phyloP scores from a whole-genome alignment of 192 early-diverging fungal genomes.

The Mortierella hygrophila region DNA sequence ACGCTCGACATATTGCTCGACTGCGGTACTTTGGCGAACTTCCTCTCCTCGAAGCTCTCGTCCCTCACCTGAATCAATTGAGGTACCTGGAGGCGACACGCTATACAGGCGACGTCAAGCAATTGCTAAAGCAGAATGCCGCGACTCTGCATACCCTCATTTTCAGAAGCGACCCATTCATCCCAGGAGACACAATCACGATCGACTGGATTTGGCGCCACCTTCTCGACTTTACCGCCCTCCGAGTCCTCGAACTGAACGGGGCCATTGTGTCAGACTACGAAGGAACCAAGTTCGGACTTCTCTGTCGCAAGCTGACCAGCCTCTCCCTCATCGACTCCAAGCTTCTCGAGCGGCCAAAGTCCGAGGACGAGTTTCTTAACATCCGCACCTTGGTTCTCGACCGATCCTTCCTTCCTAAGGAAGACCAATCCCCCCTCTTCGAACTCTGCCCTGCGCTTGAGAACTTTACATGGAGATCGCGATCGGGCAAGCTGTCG shows the following conservation, averaged over 20 bases:
- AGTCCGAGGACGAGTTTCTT: conserved; percentile 15
- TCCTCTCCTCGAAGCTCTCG: neutral
- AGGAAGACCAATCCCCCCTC: neutral
- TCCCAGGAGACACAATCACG: conserved; percentile 7
- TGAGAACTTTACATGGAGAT: conserved; percentile 27
- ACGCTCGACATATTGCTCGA: conserved; percentile 10
- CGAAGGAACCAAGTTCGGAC: conserved; percentile 9
- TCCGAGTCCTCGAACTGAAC: conserved; percentile 11
- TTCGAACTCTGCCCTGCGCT: conserved; percentile 23
- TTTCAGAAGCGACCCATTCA: conserved; percentile 17
- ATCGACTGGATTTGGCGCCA: conserved; percentile 16
- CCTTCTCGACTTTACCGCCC: neutral
- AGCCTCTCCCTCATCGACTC: conserved; percentile 14
- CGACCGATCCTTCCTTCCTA: conserved; percentile 24
- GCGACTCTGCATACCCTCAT: conserved; percentile 11
- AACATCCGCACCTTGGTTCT: conserved; percentile 13
- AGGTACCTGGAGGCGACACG: conserved; percentile 15
- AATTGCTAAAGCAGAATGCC: conserved; percentile 23
- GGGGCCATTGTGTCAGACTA: conserved; percentile 34
- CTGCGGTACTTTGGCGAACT: conserved; percentile 27
- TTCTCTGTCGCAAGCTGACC: conserved; percentile 5
- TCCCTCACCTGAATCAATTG: conserved; percentile 18
- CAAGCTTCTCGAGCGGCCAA: conserved; percentile 28
- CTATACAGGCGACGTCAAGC: conserved; percentile 13
- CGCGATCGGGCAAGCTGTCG: conserved; percentile 4